A percentile compares a stretch with the other conserved stretches of the same genome.
These are phyloP conservation scores for Lentithecium fluviatile DNA, from an alignment of 495 filamentous ascomycete species.

Conservation along the genomic window DNA sequence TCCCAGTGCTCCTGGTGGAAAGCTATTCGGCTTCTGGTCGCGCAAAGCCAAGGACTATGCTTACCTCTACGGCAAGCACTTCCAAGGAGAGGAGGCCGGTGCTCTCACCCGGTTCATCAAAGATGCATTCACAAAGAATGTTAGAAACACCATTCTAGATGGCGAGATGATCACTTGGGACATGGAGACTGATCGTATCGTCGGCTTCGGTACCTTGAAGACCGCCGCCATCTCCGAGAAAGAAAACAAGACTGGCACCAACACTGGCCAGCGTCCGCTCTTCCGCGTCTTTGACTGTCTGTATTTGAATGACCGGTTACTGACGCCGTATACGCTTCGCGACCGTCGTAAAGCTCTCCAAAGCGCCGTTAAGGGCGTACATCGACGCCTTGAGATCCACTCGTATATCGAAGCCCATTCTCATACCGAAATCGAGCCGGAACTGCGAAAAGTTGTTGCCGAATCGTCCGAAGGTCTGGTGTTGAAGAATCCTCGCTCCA, in stretches of 20 bases:
- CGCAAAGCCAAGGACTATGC: conserved; percentile 96
- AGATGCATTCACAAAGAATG: conserved; percentile 72
- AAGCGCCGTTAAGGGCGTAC: conserved; percentile 60
- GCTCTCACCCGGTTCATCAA: conserved; percentile 77
- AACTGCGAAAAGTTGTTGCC: conserved; percentile 77
- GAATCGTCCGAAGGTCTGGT: conserved; percentile 90
- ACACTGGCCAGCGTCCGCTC: conserved; percentile 68
- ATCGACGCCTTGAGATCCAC: conserved; percentile 81
- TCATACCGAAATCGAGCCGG: conserved; percentile 70
- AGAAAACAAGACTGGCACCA: conserved; percentile 67
- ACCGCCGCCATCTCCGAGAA: conserved; percentile 82
- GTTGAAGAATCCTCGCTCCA: conserved; percentile 86
- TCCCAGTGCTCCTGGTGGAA: conserved; percentile 62
- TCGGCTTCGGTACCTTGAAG: conserved; percentile 91
- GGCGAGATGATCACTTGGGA: conserved; percentile 99
- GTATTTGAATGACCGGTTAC: conserved; percentile 73
- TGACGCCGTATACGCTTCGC: conserved; percentile 78
- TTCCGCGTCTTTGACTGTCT: conserved; percentile 88
- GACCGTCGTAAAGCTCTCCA: conserved; percentile 78
- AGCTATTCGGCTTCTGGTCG: conserved; percentile 86
- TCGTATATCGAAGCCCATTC: conserved; percentile 64
- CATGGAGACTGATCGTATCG: conserved; percentile 75
- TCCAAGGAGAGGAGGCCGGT: conserved; percentile 75
- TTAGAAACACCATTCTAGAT: conserved; percentile 85
- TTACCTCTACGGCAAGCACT: conserved; percentile 80